Percentiles rank a stretch among this genome's conserved stretches.
Evolutionary conservation across 306 rosid genomes (phyloP).

Genomic region (Cucurbita moschata): DNA sequence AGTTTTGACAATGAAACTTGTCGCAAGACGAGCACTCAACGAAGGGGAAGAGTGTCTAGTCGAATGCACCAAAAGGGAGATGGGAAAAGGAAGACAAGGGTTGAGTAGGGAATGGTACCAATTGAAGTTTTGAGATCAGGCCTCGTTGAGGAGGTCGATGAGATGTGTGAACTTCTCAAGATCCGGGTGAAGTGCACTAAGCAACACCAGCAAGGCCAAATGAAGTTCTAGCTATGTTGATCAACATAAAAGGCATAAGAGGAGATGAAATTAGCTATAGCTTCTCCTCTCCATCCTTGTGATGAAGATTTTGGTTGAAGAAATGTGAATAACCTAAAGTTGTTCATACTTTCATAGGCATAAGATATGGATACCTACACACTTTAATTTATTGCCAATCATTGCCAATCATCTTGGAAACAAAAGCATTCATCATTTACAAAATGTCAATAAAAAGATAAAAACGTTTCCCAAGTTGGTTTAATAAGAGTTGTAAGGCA

Average conservation of each 20-base stretch:
- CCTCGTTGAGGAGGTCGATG: conserved; percentile 54
- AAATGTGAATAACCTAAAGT: conserved; percentile 3
- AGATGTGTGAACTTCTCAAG: conserved; percentile 57
- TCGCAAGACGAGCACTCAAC: conserved; percentile 78
- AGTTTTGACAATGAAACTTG: conserved; percentile 71
- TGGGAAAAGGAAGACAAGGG: conserved; percentile 36
- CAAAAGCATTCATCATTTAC: conserved; percentile 26
- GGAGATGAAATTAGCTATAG: conserved; percentile 25
- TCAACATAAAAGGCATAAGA: conserved; percentile 18
- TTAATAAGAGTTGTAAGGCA: not conserved
- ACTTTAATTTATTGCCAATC: conserved; percentile 14
- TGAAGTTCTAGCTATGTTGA: conserved; percentile 64
- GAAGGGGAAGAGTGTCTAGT: conserved; percentile 91
- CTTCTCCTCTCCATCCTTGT: conserved; percentile 16
- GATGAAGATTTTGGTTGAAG: conserved; percentile 11
- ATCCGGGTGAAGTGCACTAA: conserved; percentile 73
- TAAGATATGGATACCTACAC: conserved; percentile 3
- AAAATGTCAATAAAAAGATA: not conserved
- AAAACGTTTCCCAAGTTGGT: too few relatives aligned
- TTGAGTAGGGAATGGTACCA: conserved; percentile 24
- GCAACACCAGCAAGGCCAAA: conserved; percentile 58
- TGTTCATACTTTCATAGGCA: conserved; percentile 5
- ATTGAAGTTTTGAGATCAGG: conserved; percentile 46
- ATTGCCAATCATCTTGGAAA: conserved; percentile 28
- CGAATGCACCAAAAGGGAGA: conserved; percentile 71